Percentiles rank a stretch among this genome's conserved stretches.
Conservation (phyloP, 148 eudicot genomes). For the Simmondsia chinensis region DNA sequence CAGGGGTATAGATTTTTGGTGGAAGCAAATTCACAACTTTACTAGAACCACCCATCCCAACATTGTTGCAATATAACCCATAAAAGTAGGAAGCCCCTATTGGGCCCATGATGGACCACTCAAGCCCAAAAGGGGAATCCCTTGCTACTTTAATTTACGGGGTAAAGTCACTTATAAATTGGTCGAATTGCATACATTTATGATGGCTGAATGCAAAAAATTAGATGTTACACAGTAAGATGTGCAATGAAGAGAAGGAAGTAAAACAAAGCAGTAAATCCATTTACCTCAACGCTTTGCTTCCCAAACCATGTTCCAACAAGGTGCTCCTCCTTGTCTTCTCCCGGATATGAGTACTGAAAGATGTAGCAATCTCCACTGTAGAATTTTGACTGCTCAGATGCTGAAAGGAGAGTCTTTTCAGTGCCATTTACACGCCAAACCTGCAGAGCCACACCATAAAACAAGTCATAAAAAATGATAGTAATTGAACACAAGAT, state of each 20-base stretch:
- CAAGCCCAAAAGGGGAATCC: too few relatives aligned
- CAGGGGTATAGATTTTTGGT: too few relatives aligned
- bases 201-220: too few relatives aligned
- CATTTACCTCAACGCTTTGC: constrained; percentile 75
- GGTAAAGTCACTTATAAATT: too few relatives aligned
- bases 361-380: constrained; percentile 96
- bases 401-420: constrained; percentile 61
- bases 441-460: constrained; percentile 41
- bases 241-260: not conserved
- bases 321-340: constrained; percentile 79
- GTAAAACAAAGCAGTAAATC: not conserved
- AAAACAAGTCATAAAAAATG: not conserved
- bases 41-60: too few relatives aligned
- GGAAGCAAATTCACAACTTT: too few relatives aligned
- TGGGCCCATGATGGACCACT: too few relatives aligned
- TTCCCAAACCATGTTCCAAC: constrained; percentile 94
- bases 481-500: not conserved
- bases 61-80: too few relatives aligned
- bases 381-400: constrained; percentile 83
- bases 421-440: constrained; percentile 76
- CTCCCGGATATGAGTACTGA: constrained; percentile 84
- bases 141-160: too few relatives aligned
- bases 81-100: too few relatives aligned
- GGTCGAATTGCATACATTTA: too few relatives aligned
- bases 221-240: too few relatives aligned